A percentile compares a stretch with the other conserved stretches of the same genome.
Conservation (phyloP, 345 rosid genomes). For the Euclidium syriacum region DNA sequence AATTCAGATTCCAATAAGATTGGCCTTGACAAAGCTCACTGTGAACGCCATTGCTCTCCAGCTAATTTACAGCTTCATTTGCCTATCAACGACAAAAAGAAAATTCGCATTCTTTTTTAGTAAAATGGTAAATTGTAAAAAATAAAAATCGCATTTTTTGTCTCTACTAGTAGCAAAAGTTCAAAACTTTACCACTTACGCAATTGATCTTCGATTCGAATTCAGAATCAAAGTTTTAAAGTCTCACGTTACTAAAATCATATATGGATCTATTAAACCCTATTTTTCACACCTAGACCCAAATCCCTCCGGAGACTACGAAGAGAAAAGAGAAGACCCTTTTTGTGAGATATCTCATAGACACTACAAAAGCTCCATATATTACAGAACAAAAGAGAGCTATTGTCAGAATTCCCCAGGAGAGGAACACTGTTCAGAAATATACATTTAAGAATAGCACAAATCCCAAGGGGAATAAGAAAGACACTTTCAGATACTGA, state of each 20-base stretch:
- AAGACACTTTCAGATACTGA: background rate
- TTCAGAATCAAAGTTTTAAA: background rate
- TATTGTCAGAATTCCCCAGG: background rate
- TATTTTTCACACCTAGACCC: constrained; percentile 23
- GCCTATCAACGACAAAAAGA: constrained; percentile 8
- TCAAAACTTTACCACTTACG: background rate
- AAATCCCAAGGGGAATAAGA: background rate
- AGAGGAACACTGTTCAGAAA: constrained; percentile 14
- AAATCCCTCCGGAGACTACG: constrained; percentile 3
- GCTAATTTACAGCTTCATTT: constrained; percentile 39
- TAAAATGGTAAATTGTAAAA: background rate
- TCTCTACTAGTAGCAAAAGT: constrained; percentile 7
- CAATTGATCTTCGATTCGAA: background rate
- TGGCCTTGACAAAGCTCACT: constrained; percentile 19
- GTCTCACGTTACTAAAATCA: background rate
- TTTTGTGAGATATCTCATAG: background rate
- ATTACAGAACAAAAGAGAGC: constrained; percentile 15
- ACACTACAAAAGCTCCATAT: background rate
- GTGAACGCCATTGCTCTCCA: constrained; percentile 32
- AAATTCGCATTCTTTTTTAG: background rate
- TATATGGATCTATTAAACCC: constrained; percentile 17
- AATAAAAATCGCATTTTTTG: background rate
- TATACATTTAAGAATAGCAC: constrained; percentile 1
- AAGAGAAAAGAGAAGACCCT: constrained; percentile 5
- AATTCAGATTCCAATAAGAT: constrained; percentile 12